Percentiles rank a stretch among this genome's conserved stretches.
Conservation (phyloP, 352 stramenopile species). For the Phytophthora colocasiae region DNA sequence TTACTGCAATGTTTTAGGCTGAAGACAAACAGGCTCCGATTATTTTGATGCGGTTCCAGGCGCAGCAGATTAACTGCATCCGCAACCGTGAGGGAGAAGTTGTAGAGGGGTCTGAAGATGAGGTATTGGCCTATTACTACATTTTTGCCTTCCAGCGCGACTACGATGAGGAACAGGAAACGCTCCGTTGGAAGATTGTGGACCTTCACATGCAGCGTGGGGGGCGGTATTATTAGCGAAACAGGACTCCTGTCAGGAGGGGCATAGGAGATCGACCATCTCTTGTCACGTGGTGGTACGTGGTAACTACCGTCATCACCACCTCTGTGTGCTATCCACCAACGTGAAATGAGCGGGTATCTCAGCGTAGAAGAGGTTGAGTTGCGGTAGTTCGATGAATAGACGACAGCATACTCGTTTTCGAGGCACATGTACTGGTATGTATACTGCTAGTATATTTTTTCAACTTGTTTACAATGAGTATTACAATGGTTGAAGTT, state of each 20-base stretch:
- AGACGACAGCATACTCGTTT: conserved; percentile 27
- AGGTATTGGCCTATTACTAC: conserved; percentile 98
- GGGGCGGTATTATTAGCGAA: conserved; percentile 79
- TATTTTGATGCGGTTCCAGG: conserved; percentile 97
- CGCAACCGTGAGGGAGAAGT: conserved; percentile 97
- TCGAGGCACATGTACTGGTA: too few species aligned
- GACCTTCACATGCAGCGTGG: conserved; percentile 89
- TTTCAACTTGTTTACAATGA: background rate
- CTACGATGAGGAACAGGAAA: conserved; percentile 95
- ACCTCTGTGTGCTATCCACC: too few species aligned
- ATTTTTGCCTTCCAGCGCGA: conserved; percentile 98
- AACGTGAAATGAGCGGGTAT: too few species aligned
- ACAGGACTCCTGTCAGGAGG: background rate
- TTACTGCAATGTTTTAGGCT: conserved; percentile 45
- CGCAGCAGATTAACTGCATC: conserved; percentile 99
- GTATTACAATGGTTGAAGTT: conserved; percentile 33
- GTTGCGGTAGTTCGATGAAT: conserved; percentile 21
- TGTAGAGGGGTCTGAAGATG: conserved; percentile 96
- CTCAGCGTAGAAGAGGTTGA: too few species aligned
- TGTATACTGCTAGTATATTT: background rate
- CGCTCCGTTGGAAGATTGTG: conserved; percentile 87
- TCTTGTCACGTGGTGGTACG: background rate
- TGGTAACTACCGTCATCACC: too few species aligned
- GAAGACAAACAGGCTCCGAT: conserved; percentile 94
- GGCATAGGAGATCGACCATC: background rate